phyloP scores from a whole-genome alignment of 2,329 filamentous ascomycete species.

The Thermomyces lanuginosus region DNA sequence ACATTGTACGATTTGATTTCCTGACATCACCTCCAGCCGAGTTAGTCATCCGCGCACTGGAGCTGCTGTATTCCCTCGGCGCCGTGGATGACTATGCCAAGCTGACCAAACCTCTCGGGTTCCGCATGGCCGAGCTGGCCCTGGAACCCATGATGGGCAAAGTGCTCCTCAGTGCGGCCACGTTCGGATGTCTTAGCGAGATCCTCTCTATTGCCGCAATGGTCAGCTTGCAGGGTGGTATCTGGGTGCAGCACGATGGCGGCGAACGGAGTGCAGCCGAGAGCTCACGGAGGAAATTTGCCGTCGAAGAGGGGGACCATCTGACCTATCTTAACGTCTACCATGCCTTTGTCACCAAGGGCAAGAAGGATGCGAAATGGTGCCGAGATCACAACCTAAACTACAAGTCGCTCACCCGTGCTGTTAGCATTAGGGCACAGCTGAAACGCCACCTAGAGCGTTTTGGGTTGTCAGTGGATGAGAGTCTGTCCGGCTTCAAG shows the following conservation, averaged over 20 bases:
- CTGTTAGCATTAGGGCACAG: conserved; percentile 73
- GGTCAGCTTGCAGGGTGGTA: conserved; percentile 66
- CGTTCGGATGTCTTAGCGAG: conserved; percentile 66
- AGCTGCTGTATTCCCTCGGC: conserved; percentile 72
- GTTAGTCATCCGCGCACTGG: conserved; percentile 69
- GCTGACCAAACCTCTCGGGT: conserved; percentile 72
- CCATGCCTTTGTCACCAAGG: conserved; percentile 67
- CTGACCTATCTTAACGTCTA: conserved; percentile 88
- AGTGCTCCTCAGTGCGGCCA: conserved; percentile 57
- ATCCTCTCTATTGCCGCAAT: conserved; percentile 87
- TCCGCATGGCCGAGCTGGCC: conserved; percentile 81
- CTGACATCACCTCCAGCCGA: conserved; percentile 71
- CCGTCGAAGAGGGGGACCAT: conserved; percentile 86
- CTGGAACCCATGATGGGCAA: conserved; percentile 94
- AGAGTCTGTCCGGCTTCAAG: conserved; percentile 32
- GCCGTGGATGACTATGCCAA: conserved; percentile 81
- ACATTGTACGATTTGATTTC: conserved; percentile 80
- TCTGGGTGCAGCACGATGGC: conserved; percentile 69
- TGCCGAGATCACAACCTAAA: conserved; percentile 78
- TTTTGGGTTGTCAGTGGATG: conserved; percentile 56
- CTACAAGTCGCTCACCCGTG: conserved; percentile 65
- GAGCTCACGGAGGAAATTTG: conserved; percentile 61
- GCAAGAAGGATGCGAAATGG: conserved; percentile 69
- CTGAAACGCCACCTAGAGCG: conserved; percentile 74
- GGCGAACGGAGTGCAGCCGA: conserved; percentile 62